phyloP scores from a whole-genome alignment of 805 yeast genomes.

The Metschnikowia proteae region DNA sequence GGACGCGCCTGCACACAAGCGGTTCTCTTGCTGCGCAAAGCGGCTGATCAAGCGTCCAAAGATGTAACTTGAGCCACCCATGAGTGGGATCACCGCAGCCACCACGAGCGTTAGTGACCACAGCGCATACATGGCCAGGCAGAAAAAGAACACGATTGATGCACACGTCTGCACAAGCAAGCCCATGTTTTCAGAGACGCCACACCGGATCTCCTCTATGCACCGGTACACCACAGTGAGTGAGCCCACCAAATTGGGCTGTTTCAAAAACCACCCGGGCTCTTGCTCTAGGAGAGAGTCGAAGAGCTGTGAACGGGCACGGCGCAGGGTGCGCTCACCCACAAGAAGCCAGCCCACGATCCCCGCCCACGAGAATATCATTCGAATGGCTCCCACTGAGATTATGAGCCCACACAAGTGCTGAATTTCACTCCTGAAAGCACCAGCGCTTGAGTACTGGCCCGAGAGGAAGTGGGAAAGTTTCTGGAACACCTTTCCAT shows the following conservation, averaged over 20 bases:
- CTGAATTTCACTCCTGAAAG: slow-evolving; percentile 24
- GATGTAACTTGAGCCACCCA: slow-evolving; percentile 44
- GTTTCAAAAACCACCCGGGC: slow-evolving; percentile 61
- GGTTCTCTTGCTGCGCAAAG: slow-evolving; percentile 56
- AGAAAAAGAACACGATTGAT: slow-evolving; percentile 51
- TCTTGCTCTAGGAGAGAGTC: slow-evolving; percentile 43
- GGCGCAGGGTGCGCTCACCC: slow-evolving; percentile 66
- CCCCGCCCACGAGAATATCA: slow-evolving; percentile 47
- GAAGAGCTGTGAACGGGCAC: slow-evolving; percentile 50
- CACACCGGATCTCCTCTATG: slow-evolving; percentile 66
- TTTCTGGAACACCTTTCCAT: slow-evolving; percentile 57
- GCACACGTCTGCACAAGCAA: slow-evolving; percentile 50
- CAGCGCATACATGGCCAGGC: slow-evolving; percentile 68
- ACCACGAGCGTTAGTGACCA: slow-evolving; percentile 83
- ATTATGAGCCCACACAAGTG: slow-evolving; percentile 31
- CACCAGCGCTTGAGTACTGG: slow-evolving; percentile 17
- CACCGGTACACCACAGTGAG: slow-evolving; percentile 65
- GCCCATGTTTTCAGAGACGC: slow-evolving; percentile 65
- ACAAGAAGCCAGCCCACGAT: slow-evolving; percentile 59
- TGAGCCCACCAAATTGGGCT: slow-evolving; percentile 56
- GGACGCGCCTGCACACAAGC: slow-evolving; percentile 51
- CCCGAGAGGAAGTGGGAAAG: slow-evolving; percentile 30
- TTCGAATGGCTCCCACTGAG: slow-evolving; percentile 29
- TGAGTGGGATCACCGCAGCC: slow-evolving; percentile 70
- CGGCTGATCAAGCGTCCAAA: slow-evolving; percentile 51